phyloP scores from a whole-genome alignment of 148 eudicot species.

The Limonium bicolor region DNA sequence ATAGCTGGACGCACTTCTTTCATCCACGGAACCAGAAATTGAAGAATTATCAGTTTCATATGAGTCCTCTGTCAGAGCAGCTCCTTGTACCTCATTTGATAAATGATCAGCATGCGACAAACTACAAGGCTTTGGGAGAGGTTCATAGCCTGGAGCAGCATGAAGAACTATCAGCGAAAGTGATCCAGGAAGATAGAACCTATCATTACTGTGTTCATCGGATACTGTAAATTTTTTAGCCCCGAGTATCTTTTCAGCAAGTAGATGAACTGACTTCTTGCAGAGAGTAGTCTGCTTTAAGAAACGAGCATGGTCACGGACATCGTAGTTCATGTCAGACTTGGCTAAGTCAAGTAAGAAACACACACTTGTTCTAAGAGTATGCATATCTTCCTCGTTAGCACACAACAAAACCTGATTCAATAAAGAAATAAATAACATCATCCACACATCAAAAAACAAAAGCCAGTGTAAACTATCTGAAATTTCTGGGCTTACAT shows the following conservation, averaged over 20 bases:
- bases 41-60: slow-evolving; percentile 35
- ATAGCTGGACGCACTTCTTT: slow-evolving; percentile 42
- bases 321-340: slow-evolving; percentile 74
- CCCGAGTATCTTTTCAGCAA: slow-evolving; percentile 39
- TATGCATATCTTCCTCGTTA: slow-evolving; percentile 34
- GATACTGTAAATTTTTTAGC: slow-evolving; percentile 19
- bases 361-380: slow-evolving; percentile 20
- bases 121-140: slow-evolving; percentile 88
- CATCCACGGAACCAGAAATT: slow-evolving; percentile 50
- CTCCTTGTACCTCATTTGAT: slow-evolving; percentile 13
- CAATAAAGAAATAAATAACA: slow-evolving; percentile 2
- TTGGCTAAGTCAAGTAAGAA: slow-evolving; percentile 79
- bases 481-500: no score
- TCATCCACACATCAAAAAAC: no score
- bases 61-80: slow-evolving; percentile 15
- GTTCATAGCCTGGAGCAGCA: slow-evolving; percentile 97
- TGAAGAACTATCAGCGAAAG: slow-evolving; percentile 98
- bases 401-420: slow-evolving; percentile 51
- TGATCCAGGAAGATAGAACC: slow-evolving; percentile 95
- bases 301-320: slow-evolving; percentile 81
- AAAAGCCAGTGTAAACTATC: no score
- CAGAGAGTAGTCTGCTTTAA: slow-evolving; percentile 20
- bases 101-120: slow-evolving; percentile 20
- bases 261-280: slow-evolving; percentile 20
- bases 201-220: slow-evolving; percentile 32